Evolutionary conservation across 768 basidiomycete genomes (phyloP).

Genomic region (Pleurotus tuoliensis): DNA sequence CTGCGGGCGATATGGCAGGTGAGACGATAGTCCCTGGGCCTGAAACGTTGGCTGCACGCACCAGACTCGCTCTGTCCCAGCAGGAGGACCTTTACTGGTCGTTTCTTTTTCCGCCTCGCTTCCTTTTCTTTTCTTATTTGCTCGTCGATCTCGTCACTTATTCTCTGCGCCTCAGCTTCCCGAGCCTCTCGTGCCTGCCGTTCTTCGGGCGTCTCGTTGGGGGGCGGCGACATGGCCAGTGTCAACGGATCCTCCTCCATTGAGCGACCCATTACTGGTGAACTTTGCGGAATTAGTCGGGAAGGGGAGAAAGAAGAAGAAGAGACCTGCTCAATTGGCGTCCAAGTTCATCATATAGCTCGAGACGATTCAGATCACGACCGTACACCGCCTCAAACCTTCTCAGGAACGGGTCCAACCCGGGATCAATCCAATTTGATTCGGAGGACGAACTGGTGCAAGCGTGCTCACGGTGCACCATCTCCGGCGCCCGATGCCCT

Average conservation of each 20-base stretch:
- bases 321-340: slow-evolving; percentile 3
- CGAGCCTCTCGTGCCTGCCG: slow-evolving; percentile 50
- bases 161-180: slow-evolving; percentile 59
- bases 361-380: slow-evolving; percentile 1
- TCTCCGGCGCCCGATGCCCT: neutral
- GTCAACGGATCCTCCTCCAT: slow-evolving; percentile 62
- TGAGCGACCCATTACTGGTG: slow-evolving; percentile 22
- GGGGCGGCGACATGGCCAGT: slow-evolving; percentile 56
- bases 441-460: neutral
- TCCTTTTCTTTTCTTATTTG: slow-evolving; percentile 59
- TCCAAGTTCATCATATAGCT: slow-evolving; percentile 7
- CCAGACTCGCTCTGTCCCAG: slow-evolving; percentile 41
- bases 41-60: neutral
- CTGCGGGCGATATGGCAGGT: slow-evolving; percentile 23
- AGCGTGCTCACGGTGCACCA: neutral
- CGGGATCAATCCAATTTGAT: slow-evolving; percentile 8
- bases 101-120: slow-evolving; percentile 55
- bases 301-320: slow-evolving; percentile 3
- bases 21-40: neutral
- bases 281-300: neutral
- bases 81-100: slow-evolving; percentile 69
- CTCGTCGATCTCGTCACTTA: slow-evolving; percentile 76
- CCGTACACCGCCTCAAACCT: slow-evolving; percentile 6
- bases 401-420: slow-evolving; percentile 2
- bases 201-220: slow-evolving; percentile 57